Evolutionary conservation across 139 green algal genomes (phyloP).

Genomic region (Zygnema cylindricum): DNA sequence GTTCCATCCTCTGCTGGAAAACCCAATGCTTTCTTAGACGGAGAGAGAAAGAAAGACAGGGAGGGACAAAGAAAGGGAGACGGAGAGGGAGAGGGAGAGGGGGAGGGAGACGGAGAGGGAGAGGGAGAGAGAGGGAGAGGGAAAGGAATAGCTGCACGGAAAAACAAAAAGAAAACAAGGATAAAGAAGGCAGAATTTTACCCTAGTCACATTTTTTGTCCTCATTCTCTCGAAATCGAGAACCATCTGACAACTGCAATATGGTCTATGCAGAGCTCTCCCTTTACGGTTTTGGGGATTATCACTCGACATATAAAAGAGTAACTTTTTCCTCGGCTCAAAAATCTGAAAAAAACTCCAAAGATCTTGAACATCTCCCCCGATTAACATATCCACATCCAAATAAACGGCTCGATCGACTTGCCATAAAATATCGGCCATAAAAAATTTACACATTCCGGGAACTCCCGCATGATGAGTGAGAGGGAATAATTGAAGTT

Average conservation of each 20-base stretch:
- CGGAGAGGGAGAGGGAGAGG: too few species aligned
- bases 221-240: slow-evolving; percentile 42
- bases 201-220: slow-evolving; percentile 26
- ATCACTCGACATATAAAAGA: slow-evolving; percentile 39
- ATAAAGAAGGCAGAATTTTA: too few species aligned
- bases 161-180: too few species aligned
- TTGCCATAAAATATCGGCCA: slow-evolving; percentile 37
- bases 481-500: slow-evolving; percentile 20
- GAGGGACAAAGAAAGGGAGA: too few species aligned
- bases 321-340: slow-evolving; percentile 17
- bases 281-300: slow-evolving; percentile 13
- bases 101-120: too few species aligned
- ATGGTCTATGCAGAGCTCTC: neutral
- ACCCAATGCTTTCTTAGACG: too few species aligned
- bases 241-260: too few species aligned
- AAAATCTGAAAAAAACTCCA: slow-evolving; percentile 32
- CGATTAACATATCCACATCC: slow-evolving; percentile 44
- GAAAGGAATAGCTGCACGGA: too few species aligned
- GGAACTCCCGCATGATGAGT: slow-evolving; percentile 31
- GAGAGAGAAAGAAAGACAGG: too few species aligned
- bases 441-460: slow-evolving; percentile 50
- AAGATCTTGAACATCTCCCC: slow-evolving; percentile 34
- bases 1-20: too few species aligned
- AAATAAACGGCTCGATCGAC: slow-evolving; percentile 31
- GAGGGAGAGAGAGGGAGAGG: too few species aligned